Evolutionary conservation across 495 filamentous ascomycete species (phyloP).

Genomic region (Aspergillus haitiensis): DNA sequence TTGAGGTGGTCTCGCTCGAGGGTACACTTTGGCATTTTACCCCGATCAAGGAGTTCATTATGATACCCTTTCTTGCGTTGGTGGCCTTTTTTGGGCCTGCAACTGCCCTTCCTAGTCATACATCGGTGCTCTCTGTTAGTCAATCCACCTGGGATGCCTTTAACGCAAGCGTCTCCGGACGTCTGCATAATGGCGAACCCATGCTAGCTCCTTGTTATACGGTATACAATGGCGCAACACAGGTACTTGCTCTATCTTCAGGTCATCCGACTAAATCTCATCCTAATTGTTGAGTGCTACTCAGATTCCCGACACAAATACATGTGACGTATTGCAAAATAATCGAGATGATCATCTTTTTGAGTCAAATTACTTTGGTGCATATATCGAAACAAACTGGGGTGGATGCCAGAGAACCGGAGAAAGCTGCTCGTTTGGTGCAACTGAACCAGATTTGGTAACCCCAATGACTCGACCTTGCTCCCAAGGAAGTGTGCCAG

Average conservation of each 20-base stretch:
- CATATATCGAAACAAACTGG: conserved; percentile 10
- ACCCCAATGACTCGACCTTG: not conserved
- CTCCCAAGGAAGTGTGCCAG: conserved; percentile 13
- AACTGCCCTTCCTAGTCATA: not conserved
- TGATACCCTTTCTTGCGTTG: not conserved
- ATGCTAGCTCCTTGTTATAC: conserved; percentile 18
- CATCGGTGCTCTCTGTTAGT: not conserved
- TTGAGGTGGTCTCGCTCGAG: too few relatives aligned
- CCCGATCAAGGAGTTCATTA: not conserved
- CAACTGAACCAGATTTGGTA: not conserved
- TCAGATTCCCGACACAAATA: not conserved
- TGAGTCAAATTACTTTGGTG: not conserved
- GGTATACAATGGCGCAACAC: not conserved
- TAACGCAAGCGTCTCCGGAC: conserved; percentile 16
- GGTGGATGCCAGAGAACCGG: conserved; percentile 17
- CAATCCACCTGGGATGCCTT: conserved; percentile 7
- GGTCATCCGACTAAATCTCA: not conserved
- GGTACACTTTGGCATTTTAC: too few relatives aligned
- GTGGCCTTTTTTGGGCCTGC: not conserved
- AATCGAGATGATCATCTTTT: not conserved
- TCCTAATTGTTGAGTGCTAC: not conserved
- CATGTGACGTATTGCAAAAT: not conserved
- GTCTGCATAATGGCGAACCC: conserved; percentile 12
- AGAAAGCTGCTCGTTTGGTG: conserved; percentile 8
- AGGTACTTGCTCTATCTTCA: not conserved